Conservation (phyloP, 164 flowering plant genomes). For the Vitis riparia region DNA sequence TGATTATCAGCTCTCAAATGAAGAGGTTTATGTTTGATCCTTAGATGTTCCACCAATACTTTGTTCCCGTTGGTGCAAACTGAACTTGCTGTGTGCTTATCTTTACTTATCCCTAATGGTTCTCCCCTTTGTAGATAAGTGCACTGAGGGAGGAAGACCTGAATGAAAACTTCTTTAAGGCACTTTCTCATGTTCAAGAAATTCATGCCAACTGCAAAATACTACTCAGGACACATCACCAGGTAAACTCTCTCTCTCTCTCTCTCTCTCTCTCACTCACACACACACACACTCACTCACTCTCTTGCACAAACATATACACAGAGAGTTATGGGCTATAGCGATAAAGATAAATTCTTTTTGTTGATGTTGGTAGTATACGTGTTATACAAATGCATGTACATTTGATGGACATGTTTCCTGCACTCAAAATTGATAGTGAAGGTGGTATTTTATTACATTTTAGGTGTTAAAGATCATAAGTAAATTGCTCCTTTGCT, state of each 20-base stretch:
- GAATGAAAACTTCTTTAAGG: conserved; percentile 86
- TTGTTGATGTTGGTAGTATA: too few species aligned
- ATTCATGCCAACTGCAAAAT: conserved; percentile 97
- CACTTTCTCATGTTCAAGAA: conserved; percentile 94
- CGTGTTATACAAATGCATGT: too few species aligned
- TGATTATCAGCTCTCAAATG: conserved; percentile 91
- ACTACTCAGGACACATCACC: conserved; percentile 94
- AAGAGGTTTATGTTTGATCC: conserved; percentile 59
- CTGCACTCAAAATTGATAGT: too few species aligned
- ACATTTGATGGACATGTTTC: not conserved
- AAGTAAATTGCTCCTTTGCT: too few species aligned
- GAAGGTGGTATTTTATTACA: too few species aligned
- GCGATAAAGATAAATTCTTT: too few species aligned
- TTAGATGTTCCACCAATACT: not conserved
- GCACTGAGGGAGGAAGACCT: conserved; percentile 87
- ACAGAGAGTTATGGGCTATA: too few species aligned
- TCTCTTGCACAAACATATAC: too few species aligned
- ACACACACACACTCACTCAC: not conserved
- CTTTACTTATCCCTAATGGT: conserved; percentile 1
- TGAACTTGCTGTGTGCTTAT: not conserved
- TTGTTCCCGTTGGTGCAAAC: not conserved
- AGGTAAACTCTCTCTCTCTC: conserved; percentile 42
- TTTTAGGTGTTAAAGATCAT: too few species aligned
- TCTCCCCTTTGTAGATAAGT: conserved; percentile 53
- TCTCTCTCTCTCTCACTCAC: not conserved